These are phyloP conservation scores for Saturnispora mendoncae DNA, from an alignment of 805 yeast species.

Conservation along the genomic window DNA sequence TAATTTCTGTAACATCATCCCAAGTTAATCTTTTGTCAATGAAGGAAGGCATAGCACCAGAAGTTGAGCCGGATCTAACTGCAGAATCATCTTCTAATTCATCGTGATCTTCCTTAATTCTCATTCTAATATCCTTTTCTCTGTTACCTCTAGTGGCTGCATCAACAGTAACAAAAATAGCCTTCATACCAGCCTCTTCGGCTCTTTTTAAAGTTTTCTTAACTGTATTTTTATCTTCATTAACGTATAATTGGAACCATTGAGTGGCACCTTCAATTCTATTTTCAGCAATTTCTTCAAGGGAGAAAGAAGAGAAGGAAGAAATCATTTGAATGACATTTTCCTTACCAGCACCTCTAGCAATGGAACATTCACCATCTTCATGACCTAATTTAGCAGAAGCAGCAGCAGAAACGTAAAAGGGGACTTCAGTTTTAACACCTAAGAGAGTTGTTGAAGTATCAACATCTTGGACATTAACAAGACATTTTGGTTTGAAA, in stretches of 20 bases:
- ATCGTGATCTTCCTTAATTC: slow-evolving; percentile 36
- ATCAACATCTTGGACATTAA: slow-evolving; percentile 69
- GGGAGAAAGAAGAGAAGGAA: slow-evolving; percentile 79
- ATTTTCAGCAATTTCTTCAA: slow-evolving; percentile 75
- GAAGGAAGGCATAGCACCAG: slow-evolving; percentile 74
- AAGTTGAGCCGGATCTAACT: slow-evolving; percentile 72
- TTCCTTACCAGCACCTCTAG: slow-evolving; percentile 70
- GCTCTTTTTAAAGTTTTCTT: slow-evolving; percentile 23
- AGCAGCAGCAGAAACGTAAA: slow-evolving; percentile 87
- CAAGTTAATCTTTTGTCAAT: slow-evolving; percentile 63
- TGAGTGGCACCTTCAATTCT: slow-evolving; percentile 59
- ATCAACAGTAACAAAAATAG: slow-evolving; percentile 82
- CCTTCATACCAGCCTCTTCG: slow-evolving; percentile 42
- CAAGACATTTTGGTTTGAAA: slow-evolving; percentile 76
- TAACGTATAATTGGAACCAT: slow-evolving; percentile 86
- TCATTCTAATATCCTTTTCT: slow-evolving; percentile 47
- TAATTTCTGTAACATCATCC: slow-evolving; percentile 55
- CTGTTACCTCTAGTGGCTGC: slow-evolving; percentile 88
- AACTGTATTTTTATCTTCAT: slow-evolving; percentile 40
- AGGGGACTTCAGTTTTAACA: slow-evolving; percentile 59
- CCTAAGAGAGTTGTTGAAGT: slow-evolving; percentile 68
- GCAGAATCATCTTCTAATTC: slow-evolving; percentile 35
- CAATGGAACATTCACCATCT: slow-evolving; percentile 82
- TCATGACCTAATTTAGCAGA: slow-evolving; percentile 86
- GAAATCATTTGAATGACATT: slow-evolving; percentile 83